phyloP scores from a whole-genome alignment of 176 grass and related monocot genomes.

The Leersia perrieri region DNA sequence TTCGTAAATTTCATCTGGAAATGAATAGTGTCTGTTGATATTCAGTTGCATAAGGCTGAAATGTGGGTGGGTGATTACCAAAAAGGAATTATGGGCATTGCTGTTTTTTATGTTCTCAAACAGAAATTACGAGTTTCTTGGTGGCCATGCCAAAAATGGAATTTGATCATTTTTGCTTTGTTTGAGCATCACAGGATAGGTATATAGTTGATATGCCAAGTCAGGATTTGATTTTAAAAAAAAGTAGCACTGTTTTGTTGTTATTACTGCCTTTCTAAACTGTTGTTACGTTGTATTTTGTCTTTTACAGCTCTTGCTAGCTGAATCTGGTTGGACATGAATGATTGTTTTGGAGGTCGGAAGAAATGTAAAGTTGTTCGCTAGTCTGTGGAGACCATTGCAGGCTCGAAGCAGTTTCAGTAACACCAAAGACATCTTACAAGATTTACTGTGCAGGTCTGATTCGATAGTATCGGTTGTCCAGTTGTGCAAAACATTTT shows the following conservation, averaged over 20 bases:
- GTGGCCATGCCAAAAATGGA: no score
- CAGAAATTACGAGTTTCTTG: not conserved
- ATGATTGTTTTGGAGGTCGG: constrained; percentile 44
- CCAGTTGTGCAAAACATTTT: constrained; percentile 73
- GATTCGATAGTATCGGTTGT: constrained; percentile 70
- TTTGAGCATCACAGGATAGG: not conserved
- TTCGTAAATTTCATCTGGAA: not conserved
- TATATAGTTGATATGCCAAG: not conserved
- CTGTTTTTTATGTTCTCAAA: not conserved
- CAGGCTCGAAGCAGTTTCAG: constrained; percentile 48
- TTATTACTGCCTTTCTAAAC: not conserved
- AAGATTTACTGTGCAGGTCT: constrained; percentile 89
- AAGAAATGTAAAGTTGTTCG: constrained; percentile 54
- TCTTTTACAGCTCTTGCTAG: constrained; percentile 38
- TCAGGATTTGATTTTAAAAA: not conserved
- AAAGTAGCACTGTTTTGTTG: not conserved
- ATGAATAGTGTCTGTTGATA: not conserved
- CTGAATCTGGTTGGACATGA: constrained; percentile 40
- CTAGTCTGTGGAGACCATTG: constrained; percentile 46
- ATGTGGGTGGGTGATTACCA: not conserved
- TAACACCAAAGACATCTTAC: constrained; percentile 63
- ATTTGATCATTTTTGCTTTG: not conserved
- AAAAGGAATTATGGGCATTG: not conserved
- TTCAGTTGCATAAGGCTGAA: not conserved
- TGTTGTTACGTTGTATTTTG: constrained; percentile 7